Percentiles rank a stretch among this genome's conserved stretches.
Conservation (phyloP, 2,329 filamentous ascomycete genomes). For the Penicillium digitatum region DNA sequence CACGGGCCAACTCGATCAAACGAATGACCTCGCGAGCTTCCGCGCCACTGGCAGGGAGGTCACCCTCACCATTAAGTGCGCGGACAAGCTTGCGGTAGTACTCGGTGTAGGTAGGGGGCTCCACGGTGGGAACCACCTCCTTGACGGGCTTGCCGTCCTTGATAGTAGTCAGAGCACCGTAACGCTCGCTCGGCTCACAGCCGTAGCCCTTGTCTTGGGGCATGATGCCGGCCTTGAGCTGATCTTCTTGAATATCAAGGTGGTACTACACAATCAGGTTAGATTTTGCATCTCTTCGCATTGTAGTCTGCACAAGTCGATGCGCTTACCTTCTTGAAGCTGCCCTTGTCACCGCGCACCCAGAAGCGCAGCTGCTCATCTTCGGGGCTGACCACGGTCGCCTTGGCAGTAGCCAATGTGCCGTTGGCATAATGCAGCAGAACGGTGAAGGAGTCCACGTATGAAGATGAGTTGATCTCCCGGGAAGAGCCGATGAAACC, state of each 20-base stretch:
- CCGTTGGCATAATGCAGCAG: slow-evolving; percentile 63
- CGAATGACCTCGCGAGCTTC: slow-evolving; percentile 53
- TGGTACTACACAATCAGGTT: slow-evolving; percentile 36
- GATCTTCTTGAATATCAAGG: slow-evolving; percentile 72
- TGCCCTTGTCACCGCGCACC: slow-evolving; percentile 70
- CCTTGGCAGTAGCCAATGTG: slow-evolving; percentile 65
- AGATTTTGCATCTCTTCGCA: background rate
- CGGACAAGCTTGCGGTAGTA: slow-evolving; percentile 59
- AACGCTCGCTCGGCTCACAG: slow-evolving; percentile 55
- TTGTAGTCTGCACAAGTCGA: background rate
- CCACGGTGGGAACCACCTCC: slow-evolving; percentile 54
- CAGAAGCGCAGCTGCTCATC: slow-evolving; percentile 68
- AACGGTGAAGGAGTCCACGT: slow-evolving; percentile 54
- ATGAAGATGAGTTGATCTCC: slow-evolving; percentile 50
- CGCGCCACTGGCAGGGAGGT: slow-evolving; percentile 52
- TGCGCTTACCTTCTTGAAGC: slow-evolving; percentile 64
- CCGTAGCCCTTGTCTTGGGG: slow-evolving; percentile 63
- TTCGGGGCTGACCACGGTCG: slow-evolving; percentile 65
- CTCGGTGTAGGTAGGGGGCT: slow-evolving; percentile 64
- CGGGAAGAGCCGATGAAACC: slow-evolving; percentile 66
- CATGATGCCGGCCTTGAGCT: slow-evolving; percentile 61
- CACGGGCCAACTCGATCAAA: slow-evolving; percentile 54
- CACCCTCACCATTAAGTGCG: slow-evolving; percentile 51
- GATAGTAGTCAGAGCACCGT: slow-evolving; percentile 57
- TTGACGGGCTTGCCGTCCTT: slow-evolving; percentile 52